Base-by-base conservation (phyloP, 768 basidiomycete genomes). In the Hypholoma fasciculare region DNA sequence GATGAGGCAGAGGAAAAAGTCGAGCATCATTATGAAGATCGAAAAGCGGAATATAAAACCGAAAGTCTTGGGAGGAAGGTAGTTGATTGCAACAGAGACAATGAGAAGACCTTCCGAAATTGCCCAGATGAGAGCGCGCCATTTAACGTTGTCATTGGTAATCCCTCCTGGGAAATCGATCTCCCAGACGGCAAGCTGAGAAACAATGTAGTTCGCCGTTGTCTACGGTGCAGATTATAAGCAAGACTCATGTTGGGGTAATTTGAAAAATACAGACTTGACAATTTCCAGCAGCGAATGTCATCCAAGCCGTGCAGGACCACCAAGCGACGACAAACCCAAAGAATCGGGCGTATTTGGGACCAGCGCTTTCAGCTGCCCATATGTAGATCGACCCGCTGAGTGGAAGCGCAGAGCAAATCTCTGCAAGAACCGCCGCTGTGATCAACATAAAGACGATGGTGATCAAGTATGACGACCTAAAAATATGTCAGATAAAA, bases 241-340 rank as follows among this genome's bases (percentile, higher is more conserved):
- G 20, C 36, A 37, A 39, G 26, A 6, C 9, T 39, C 7, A 4
- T 2, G 17, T 7, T 14, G 9, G 17, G 27, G 6, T 14, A 20
- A 38, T 6, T 57, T 27, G 23, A 44, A 49, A 48, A 1, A 13
- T 4, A 59, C 82, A 37, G 46, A 89, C 94, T 76, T 94, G 92
- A 58, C 90, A 93, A 67, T 93, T 95, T 26, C 89, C 85, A 8
- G 94, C 94, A 40, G 86, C 81, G 64, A 95, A 96, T 0, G 94
- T 96, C 84, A 94, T 94, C 94, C 94, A 96, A n/a, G 94, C 94
- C 1, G 93, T 94, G 57, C 87, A 88, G 13, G 91, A 80, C 94
- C 94, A 96, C 90, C 91, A 96, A 30, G 94, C 94, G 14, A 95
- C 94, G 56, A 93, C 71, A 74, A 95, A 94, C 0, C 92, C 94